These are phyloP conservation scores for Leptographium wingfieldii DNA, from an alignment of 2,329 filamentous ascomycete species.

Conservation along the genomic window DNA sequence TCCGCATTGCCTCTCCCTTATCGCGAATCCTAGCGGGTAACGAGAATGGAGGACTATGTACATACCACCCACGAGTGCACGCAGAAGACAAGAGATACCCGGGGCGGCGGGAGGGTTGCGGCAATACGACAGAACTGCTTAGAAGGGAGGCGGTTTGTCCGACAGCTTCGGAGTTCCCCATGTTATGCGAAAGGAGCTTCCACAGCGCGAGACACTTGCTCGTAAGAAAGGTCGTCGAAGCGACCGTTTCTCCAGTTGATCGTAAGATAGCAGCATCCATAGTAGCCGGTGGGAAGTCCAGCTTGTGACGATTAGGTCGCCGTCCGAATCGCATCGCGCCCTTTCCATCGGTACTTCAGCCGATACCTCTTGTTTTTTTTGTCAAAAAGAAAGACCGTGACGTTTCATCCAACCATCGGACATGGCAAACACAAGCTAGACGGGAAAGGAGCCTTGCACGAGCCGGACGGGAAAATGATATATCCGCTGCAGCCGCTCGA, in stretches of 20 bases:
- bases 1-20: too few relatives aligned
- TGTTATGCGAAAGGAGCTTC: constrained; percentile 14
- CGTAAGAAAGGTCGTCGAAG: not conserved
- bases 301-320: not conserved
- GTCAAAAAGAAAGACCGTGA: not conserved
- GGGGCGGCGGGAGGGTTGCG: not conserved
- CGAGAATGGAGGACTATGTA: not conserved
- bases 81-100: not conserved
- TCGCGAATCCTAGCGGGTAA: not conserved
- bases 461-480: not conserved
- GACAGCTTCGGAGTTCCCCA: constrained; percentile 14
- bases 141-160: constrained; percentile 7
- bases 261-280: not conserved
- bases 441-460: not conserved
- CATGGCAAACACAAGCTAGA: too few relatives aligned
- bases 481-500: not conserved
- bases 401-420: too few relatives aligned
- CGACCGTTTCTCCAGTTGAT: not conserved
- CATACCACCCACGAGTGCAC: not conserved
- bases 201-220: constrained; percentile 4
- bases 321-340: not conserved
- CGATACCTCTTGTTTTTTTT: not conserved
- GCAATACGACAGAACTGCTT: not conserved
- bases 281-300: not conserved
- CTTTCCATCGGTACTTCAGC: not conserved